These are phyloP conservation scores for Liquidambar formosana DNA, from an alignment of 164 flowering plant genomes.

Conservation along the genomic window DNA sequence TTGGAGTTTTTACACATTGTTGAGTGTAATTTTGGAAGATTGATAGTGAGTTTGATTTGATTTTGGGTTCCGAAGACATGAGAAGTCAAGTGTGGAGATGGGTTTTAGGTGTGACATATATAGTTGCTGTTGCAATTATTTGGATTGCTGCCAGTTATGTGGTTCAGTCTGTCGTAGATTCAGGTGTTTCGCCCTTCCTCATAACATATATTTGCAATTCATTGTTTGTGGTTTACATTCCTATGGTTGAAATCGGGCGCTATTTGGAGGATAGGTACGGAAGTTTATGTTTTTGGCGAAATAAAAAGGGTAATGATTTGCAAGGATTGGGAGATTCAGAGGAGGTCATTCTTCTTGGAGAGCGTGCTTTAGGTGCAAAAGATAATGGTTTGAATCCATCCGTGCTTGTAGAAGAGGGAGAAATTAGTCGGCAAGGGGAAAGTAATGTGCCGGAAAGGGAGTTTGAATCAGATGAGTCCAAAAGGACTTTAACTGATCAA, in stretches of 20 bases:
- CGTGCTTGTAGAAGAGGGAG: conserved; percentile 19
- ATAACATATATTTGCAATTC: conserved; percentile 95
- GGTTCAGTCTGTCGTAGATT: conserved; percentile 89
- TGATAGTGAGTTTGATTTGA: background rate
- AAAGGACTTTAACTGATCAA: conserved; percentile 16
- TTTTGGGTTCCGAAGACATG: conserved; percentile 34
- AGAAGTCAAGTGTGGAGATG: conserved; percentile 58
- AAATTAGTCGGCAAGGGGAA: conserved; percentile 13
- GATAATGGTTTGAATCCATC: conserved; percentile 16
- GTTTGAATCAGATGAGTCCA: conserved; percentile 15
- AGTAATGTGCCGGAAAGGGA: conserved; percentile 13
- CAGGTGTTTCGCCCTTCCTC: conserved; percentile 88
- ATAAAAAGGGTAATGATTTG: conserved; percentile 19
- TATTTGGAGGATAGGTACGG: conserved; percentile 68
- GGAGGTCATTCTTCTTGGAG: conserved; percentile 62
- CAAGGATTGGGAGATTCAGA: conserved; percentile 44
- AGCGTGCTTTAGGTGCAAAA: conserved; percentile 18
- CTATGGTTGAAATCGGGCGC: conserved; percentile 71
- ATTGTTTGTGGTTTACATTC: conserved; percentile 73
- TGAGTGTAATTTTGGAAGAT: background rate
- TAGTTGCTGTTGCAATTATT: conserved; percentile 69
- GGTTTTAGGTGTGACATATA: conserved; percentile 76
- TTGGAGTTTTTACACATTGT: background rate
- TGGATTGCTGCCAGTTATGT: conserved; percentile 95
- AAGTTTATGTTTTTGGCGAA: conserved; percentile 44